Evolutionary conservation across 192 early-diverging fungal species (phyloP).

Genomic region (Backusella psychrophila): DNA sequence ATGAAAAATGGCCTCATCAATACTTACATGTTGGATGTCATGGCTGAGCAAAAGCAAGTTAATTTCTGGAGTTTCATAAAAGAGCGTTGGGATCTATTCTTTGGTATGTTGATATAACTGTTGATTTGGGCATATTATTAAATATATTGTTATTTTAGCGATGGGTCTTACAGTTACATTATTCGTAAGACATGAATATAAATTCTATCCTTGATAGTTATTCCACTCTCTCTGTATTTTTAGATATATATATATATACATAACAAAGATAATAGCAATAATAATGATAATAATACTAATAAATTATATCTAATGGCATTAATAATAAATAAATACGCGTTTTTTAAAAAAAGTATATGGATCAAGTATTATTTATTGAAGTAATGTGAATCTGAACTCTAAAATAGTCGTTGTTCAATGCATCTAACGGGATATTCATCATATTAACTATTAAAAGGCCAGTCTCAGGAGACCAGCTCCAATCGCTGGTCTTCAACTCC

Average conservation of each 20-base stretch:
- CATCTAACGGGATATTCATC: not conserved
- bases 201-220: not conserved
- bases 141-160: not conserved
- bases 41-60: slow-evolving; percentile 7
- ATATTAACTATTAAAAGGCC: not conserved
- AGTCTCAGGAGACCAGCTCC: not conserved
- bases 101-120: not conserved
- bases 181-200: slow-evolving; percentile 5
- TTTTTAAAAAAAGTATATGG: not conserved
- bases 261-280: not conserved
- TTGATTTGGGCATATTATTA: not conserved
- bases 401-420: not conserved
- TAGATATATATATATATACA: not conserved
- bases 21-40: slow-evolving; percentile 7
- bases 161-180: not conserved
- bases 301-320: not conserved
- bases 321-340: not conserved
- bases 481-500: not conserved
- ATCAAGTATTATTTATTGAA: not conserved
- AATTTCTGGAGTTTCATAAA: slow-evolving; percentile 19
- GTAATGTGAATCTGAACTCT: not conserved
- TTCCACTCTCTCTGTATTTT: not conserved
- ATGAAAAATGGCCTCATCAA: slow-evolving; percentile 2
- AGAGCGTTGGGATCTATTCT: slow-evolving; percentile 14
- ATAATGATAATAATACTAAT: not conserved